Conservation (phyloP, 306 rosid species). For the Cucurbita pepo region DNA sequence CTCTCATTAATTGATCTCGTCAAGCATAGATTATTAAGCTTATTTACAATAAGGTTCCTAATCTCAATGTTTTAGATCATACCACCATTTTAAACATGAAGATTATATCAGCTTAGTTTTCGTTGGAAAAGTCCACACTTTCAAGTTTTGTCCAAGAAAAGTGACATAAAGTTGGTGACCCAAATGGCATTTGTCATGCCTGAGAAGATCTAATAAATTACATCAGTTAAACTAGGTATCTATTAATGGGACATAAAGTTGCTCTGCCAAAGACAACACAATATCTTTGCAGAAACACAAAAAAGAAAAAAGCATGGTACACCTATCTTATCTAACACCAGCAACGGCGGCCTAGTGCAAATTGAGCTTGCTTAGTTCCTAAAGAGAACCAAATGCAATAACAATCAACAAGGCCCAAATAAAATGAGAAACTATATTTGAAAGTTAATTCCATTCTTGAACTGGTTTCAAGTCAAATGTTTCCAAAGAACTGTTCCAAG, state of each 20-base stretch:
- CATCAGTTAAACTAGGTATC: background rate
- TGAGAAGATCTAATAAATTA: background rate
- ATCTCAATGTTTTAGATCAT: too few relatives aligned
- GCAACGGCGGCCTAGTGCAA: background rate
- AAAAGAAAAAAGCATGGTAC: background rate
- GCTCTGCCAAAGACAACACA: background rate
- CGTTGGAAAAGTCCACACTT: background rate
- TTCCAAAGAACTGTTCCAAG: slow-evolving; percentile 86
- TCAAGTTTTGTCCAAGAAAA: background rate
- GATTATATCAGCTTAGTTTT: background rate
- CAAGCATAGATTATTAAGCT: too few relatives aligned
- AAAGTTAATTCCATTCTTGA: slow-evolving; percentile 11
- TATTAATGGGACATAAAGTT: background rate
- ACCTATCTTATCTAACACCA: background rate
- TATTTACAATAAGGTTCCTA: too few relatives aligned
- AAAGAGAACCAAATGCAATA: background rate
- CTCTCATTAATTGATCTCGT: too few relatives aligned
- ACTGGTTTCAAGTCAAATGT: slow-evolving; percentile 27
- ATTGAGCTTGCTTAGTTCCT: background rate
- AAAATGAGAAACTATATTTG: background rate
- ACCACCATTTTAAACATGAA: background rate
- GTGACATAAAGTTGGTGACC: background rate
- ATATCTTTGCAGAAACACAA: background rate
- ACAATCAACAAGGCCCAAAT: background rate
- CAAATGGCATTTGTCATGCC: background rate